phyloP scores from a whole-genome alignment of 176 grass and related monocot species.

The Aegilops speltoides region DNA sequence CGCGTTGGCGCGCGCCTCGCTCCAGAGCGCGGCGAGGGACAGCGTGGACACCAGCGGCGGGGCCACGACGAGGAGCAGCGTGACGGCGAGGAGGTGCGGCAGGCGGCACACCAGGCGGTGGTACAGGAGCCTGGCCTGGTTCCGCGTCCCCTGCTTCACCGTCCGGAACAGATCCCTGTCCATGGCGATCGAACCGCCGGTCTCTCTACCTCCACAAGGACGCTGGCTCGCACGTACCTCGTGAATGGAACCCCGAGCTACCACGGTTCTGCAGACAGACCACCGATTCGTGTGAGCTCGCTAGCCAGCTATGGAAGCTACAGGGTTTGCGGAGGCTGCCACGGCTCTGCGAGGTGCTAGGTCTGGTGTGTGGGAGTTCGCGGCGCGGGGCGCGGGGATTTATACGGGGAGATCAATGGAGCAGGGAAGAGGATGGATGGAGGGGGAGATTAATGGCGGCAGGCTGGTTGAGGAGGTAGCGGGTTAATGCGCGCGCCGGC shows the following conservation, averaged over 20 bases:
- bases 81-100: conserved; percentile 31
- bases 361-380: neutral
- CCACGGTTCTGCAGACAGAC: neutral
- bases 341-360: neutral
- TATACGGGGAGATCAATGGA: conserved; percentile 22
- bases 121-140: conserved; percentile 39
- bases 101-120: conserved; percentile 33
- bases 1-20: conserved; percentile 19
- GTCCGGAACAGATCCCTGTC: conserved; percentile 36
- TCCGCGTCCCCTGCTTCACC: conserved; percentile 30
- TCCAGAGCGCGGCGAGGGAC: neutral
- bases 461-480: conserved; percentile 24
- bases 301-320: neutral
- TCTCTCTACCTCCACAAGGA: neutral
- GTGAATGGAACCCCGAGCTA: neutral
- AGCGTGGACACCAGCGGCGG: neutral
- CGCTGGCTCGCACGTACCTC: conserved; percentile 9
- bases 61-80: conserved; percentile 20
- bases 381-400: neutral
- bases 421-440: neutral
- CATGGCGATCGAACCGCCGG: neutral
- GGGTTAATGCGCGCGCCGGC: conserved; percentile 13
- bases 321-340: neutral
- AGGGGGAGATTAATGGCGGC: conserved; percentile 4
- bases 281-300: neutral